phyloP scores from a whole-genome alignment of 2,329 filamentous ascomycete genomes.

The Colletotrichum sp. region DNA sequence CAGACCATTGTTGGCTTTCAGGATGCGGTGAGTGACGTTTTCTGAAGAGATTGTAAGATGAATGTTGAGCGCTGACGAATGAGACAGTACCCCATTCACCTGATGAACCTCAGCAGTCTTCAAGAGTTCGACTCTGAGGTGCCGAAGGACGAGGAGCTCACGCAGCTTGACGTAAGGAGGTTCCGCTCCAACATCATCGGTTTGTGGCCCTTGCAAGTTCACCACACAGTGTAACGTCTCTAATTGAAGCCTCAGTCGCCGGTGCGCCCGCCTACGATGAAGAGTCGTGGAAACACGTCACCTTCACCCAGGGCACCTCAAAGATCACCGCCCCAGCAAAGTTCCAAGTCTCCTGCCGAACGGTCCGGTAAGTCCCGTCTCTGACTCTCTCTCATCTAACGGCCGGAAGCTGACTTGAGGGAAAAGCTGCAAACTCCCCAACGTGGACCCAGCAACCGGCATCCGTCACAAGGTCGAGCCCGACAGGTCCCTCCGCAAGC shows the following conservation, averaged over 20 bases:
- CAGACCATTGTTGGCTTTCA: slow-evolving; percentile 72
- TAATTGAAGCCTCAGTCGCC: slow-evolving; percentile 48
- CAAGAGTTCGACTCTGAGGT: slow-evolving; percentile 64
- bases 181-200: slow-evolving; percentile 77
- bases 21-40: slow-evolving; percentile 62
- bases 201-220: slow-evolving; percentile 33
- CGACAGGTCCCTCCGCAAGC: slow-evolving; percentile 61
- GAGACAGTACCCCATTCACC: slow-evolving; percentile 69
- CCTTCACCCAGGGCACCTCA: slow-evolving; percentile 52
- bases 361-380: slow-evolving; percentile 55
- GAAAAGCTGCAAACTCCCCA: slow-evolving; percentile 69
- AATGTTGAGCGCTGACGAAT: neutral
- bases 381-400: neutral
- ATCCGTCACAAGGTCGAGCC: slow-evolving; percentile 60
- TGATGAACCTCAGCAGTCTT: slow-evolving; percentile 70
- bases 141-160: slow-evolving; percentile 50
- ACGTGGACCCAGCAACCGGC: slow-evolving; percentile 69
- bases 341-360: slow-evolving; percentile 68
- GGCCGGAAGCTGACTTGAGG: neutral
- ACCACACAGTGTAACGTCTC: neutral
- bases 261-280: slow-evolving; percentile 71
- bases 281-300: slow-evolving; percentile 70
- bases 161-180: slow-evolving; percentile 63
- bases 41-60: neutral
- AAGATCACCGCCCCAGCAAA: slow-evolving; percentile 48